Base-by-base conservation (phyloP, 805 yeast genomes). In the Cyberlindnera veronae region DNA sequence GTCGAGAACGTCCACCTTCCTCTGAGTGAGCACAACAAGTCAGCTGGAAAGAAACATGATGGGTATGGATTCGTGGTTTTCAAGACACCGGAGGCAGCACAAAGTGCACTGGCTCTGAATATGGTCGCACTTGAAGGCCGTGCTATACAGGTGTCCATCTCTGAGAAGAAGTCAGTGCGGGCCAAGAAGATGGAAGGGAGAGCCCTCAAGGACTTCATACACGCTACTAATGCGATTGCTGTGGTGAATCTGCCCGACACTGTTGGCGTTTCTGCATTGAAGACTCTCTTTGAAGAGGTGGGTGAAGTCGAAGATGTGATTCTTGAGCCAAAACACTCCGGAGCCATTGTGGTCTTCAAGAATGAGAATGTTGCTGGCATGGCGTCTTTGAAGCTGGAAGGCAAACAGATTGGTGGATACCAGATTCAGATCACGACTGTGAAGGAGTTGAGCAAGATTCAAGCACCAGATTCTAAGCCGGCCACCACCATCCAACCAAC, bases 51-150 rank as follows among this genome's bases (percentile, higher is more conserved):
- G 26, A 63, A 61, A 23, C 63, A 79, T 52, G 77, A 76, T 33
- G 90, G 91, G 0, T 80, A 71, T 57, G 95, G 82, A 0, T 84
- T 85, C 53, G 61, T 85, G 0, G 64, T 75, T 0, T 84, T 77
- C 49, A 42, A 53, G 3, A 58, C 60, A 0, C 54, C 59, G 8
- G 68, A 65, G 1, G 71, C 68, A 3, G 84, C 88, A 0, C 52
- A 60, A 0, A 54, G 55, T 4, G 79, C 87, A 0, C 46, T 79
- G 11, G 53, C 57, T 9, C 45, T 70, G 34, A 66, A 79, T 46
- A 64, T 68, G 8, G 49, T 61, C 0, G 57, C 61, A 3, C 45
- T 82, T 2, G 67, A 67, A 29, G 79, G 72, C 0, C 59, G 84
- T 31, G 58, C 50, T 0, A 62, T 85, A 3, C 62, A 62, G 11